Evolutionary conservation across 305 asterid genomes (phyloP), one percentile per base, ranked within the genome.

Genomic region (Fraxinus albicans): DNA sequence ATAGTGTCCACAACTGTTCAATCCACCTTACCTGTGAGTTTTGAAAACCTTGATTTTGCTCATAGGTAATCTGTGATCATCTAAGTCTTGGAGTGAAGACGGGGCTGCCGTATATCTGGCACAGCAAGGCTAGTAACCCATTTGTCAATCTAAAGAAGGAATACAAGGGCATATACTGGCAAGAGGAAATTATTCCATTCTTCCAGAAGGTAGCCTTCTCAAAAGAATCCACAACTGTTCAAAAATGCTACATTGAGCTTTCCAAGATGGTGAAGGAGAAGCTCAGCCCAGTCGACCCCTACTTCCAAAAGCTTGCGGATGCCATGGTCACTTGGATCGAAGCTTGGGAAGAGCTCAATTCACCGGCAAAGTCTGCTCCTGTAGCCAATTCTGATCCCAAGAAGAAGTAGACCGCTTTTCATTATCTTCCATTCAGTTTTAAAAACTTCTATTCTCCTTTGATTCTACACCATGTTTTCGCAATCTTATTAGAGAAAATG

Each of bases 121-220:
- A 90, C 89, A 90, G 92, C 85, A 90, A 90, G 83, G 94, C 94
- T 3, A 90, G 94, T 85, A 88, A 89, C 83, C 94, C 94, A 2
- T 90, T 90, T 79, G 92, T 89, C 60, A 90, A 90, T 76, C 89
- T 90, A 86, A 90, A 85, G 88, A 89, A 89, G 73, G 94, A 90
- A 84, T 87, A 89, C 92, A 90, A 89, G 38, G 92, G 94, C 80
- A 86, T 90, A 2, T 90, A 89, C 87, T 90, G 94, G 94, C 94
- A 90, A 75, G 94, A 90, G 75, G 90, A 90, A 0, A 88, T 90
- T 83, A 90, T 90, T 65, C 94, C 94, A 1, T 90, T 90, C 85
- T 90, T 90, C 88, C 94, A 90, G 65, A n/a, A 87, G 0, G 86
- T 80, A 4, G 40, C 75, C 10, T 84, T 89, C 58, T 83, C 91